Evolutionary conservation across 2,329 filamentous ascomycete genomes (phyloP), one percentile per base, ranked within the genome.

Genomic region (Talaromyces sp.): DNA sequence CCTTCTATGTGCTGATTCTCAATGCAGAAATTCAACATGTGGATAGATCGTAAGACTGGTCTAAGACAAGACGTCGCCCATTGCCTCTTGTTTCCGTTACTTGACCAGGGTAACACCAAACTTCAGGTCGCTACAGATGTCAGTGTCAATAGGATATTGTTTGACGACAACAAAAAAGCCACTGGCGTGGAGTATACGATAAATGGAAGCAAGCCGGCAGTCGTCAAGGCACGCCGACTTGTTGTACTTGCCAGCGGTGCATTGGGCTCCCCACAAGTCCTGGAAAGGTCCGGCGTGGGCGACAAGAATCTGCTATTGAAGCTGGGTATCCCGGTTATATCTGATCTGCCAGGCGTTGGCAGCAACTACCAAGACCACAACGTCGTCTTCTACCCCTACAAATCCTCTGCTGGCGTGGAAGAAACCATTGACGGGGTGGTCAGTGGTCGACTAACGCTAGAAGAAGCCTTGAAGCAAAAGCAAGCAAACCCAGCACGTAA

Each of bases 91-190:
- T 69, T 68, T 34, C 68, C 68, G 3, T 61, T 67, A 34, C 10
- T 70, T 15, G 68, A 70, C 49, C 53, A 65, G 58, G 64, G 54
- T 15, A 65, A 65, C 36, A 67, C 68, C 5, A 40, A 34, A 64
- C 81, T 90, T 1, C 84, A 89, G 65, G 78, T 90, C 4, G 77
- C 90, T 0, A 78, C 83, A 0, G 81, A 88, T 69, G 81, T 83
- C 1, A 84, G 84, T 64, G 86, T 90, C 0, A 76, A 82, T 1
- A 82, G 81, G 2, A 80, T 89, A 0, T 65, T 88, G 5, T 85
- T 88, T 59, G 79, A 84, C 3, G 77, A 80, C 2, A 81, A 79
- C 29, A 85, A 81, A 49, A 54, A 5, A 56, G 88, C 88, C 2
- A 77, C 81, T 0, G 88, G 87, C 0, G 82, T 91, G 1, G 85